Evolutionary conservation across 306 rosid genomes (phyloP).

Genomic region (Lagenaria siceraria): DNA sequence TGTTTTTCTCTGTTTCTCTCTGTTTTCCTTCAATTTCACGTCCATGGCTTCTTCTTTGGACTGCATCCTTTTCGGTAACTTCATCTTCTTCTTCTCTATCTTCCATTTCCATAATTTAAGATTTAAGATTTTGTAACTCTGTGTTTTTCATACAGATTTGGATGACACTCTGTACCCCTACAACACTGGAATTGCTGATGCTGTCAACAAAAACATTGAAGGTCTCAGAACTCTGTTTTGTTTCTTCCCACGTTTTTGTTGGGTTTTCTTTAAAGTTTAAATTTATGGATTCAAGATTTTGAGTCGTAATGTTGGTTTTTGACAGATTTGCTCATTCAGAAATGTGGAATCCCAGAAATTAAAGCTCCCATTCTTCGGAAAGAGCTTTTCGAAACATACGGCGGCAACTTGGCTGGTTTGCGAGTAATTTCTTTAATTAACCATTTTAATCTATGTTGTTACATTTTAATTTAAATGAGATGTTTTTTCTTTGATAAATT

Average conservation of each 20-base stretch:
- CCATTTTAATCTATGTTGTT: no score
- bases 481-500: no score
- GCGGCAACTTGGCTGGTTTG: conserved; percentile 83
- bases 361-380: conserved; percentile 50
- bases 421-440: conserved; percentile 24
- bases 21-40: background rate
- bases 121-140: background rate
- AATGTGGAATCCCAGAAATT: conserved; percentile 48
- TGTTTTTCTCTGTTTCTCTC: background rate
- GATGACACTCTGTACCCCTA: conserved; percentile 74
- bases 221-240: conserved; percentile 10
- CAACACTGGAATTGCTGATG: conserved; percentile 40
- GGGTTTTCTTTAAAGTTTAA: no score
- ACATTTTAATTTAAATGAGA: no score
- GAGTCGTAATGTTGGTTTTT: no score
- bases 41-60: conserved; percentile 10
- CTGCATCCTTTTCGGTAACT: conserved; percentile 38
- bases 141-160: conserved; percentile 33
- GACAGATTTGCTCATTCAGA: conserved; percentile 43
- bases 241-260: no score
- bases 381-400: conserved; percentile 69
- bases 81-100: background rate
- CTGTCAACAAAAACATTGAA: conserved; percentile 66
- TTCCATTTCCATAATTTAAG: background rate
- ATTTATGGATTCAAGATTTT: no score